Evolutionary conservation across 805 yeast genomes (phyloP).

Genomic region (Sugiyamaella americana): DNA sequence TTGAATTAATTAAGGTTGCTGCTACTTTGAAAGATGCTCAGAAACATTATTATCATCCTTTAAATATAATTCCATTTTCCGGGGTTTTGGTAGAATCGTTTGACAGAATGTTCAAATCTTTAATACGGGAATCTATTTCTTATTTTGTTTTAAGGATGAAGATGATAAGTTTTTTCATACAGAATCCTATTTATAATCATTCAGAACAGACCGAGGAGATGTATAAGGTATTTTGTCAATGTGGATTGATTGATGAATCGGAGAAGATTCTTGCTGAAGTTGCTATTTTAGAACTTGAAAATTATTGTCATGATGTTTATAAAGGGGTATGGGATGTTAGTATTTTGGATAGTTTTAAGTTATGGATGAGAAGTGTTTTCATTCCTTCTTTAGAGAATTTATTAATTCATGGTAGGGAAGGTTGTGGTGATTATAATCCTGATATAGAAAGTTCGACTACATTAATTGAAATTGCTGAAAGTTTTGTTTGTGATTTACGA

Average conservation of each 20-base stretch:
- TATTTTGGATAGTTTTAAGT: constrained; percentile 7
- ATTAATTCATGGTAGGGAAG: neutral
- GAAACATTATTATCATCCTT: constrained; percentile 15
- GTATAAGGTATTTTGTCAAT: constrained; percentile 6
- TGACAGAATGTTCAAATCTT: constrained; percentile 20
- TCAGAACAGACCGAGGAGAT: constrained; percentile 1
- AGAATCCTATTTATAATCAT: constrained; percentile 9
- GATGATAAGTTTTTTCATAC: constrained; percentile 10
- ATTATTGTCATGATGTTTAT: constrained; percentile 12
- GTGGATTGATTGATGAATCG: constrained; percentile 23
- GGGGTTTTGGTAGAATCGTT: constrained; percentile 2
- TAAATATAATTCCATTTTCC: constrained; percentile 5
- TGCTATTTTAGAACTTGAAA: constrained; percentile 16
- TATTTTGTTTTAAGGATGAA: constrained; percentile 5
- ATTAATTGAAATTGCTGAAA: neutral
- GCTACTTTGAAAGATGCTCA: constrained; percentile 10
- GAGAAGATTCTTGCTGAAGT: constrained; percentile 18
- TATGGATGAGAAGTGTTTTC: constrained; percentile 13
- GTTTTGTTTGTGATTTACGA: constrained; percentile 37
- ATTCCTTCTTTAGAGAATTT: neutral
- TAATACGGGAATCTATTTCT: constrained; percentile 18
- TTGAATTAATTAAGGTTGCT: constrained; percentile 9
- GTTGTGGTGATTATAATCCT: neutral
- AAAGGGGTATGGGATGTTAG: constrained; percentile 12
- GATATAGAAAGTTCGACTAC: neutral